phyloP scores from a whole-genome alignment of 148 eudicot genomes.

The Beta vulgaris region DNA sequence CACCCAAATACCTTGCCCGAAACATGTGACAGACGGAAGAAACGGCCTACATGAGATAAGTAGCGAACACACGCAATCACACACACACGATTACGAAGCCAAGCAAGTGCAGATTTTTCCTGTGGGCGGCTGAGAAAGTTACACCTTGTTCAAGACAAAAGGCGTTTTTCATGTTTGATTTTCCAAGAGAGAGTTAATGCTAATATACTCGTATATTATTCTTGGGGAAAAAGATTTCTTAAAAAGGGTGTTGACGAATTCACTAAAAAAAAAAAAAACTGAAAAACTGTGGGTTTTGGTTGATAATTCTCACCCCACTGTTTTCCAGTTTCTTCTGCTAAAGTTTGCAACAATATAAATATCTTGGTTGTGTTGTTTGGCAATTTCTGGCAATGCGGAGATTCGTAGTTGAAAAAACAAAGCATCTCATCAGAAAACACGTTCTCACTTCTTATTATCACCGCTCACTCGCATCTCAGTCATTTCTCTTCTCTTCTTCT shows the following conservation, averaged over 20 bases:
- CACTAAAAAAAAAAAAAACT: background rate
- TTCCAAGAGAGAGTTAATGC: no score
- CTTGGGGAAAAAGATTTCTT: no score
- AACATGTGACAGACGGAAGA: no score
- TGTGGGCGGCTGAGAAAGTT: conserved; percentile 14
- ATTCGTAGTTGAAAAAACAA: conserved; percentile 48
- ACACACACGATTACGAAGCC: no score
- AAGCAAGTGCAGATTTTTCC: no score
- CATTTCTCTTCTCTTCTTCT: conserved; percentile 24
- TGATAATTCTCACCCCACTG: no score
- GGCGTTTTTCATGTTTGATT: background rate
- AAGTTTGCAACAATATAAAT: background rate
- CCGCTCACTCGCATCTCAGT: conserved; percentile 18
- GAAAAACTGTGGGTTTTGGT: conserved; percentile 1
- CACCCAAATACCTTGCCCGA: no score
- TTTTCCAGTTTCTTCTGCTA: background rate
- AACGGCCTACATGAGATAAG: no score
- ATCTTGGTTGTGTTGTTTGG: background rate
- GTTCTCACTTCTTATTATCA: conserved; percentile 17
- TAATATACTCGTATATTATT: no score
- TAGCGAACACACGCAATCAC: no score
- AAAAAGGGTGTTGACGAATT: conserved; percentile 4
- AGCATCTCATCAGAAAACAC: conserved; percentile 20
- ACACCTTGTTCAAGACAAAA: background rate
- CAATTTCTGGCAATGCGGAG: conserved; percentile 42